These are phyloP conservation scores for Pestalotiopsis sp. DNA, from an alignment of 2,329 filamentous ascomycete genomes.

Conservation along the genomic window DNA sequence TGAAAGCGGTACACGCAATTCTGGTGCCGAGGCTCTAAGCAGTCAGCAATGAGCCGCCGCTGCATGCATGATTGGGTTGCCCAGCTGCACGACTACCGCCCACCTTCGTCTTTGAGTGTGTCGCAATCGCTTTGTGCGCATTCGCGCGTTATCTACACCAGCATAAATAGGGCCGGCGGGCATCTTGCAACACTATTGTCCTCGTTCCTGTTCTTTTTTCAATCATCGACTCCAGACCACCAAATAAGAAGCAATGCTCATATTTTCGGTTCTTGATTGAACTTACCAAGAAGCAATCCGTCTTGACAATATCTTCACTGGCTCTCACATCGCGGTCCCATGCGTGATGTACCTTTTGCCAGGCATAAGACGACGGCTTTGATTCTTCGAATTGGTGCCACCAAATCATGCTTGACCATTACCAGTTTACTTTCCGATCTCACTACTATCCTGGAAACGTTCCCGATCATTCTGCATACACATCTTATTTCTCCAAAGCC, in stretches of 20 bases:
- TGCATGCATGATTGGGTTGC: constrained; percentile 15
- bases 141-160: background rate
- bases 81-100: background rate
- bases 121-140: constrained; percentile 4
- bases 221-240: too few relatives aligned
- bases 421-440: background rate
- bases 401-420: background rate
- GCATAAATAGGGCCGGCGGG: background rate
- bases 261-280: background rate
- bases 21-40: background rate
- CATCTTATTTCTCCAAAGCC: too few relatives aligned
- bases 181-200: background rate
- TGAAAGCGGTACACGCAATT: background rate
- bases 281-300: background rate
- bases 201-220: too few relatives aligned
- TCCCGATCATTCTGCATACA: background rate
- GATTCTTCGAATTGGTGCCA: background rate
- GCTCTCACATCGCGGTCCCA: background rate
- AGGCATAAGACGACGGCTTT: constrained; percentile 4
- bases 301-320: constrained; percentile 9
- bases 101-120: constrained; percentile 6
- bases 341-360: constrained; percentile 7
- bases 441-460: background rate
- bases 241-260: constrained; percentile 1
- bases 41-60: constrained; percentile 11